These are phyloP conservation scores for Arthrobotrys iridis DNA, from an alignment of 2,329 filamentous ascomycete species.

Conservation along the genomic window DNA sequence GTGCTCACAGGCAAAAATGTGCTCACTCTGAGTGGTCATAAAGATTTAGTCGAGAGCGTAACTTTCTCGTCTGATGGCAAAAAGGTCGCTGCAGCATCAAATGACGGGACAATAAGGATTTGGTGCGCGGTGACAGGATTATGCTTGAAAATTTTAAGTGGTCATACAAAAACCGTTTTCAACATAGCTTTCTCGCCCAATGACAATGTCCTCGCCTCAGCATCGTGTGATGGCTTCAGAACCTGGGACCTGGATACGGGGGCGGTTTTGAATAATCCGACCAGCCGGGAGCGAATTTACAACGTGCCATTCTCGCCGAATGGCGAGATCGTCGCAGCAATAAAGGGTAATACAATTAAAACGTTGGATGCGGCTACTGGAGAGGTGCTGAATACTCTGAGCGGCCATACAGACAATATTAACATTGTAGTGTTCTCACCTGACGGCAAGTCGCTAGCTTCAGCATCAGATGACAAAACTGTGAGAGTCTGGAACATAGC, in stretches of 20 bases:
- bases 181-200: not conserved
- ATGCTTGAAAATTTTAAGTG: too few species aligned
- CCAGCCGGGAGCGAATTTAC: not conserved
- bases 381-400: too few species aligned
- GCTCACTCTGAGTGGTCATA: not conserved
- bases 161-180: too few species aligned
- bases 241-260: not conserved
- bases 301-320: not conserved
- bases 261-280: not conserved
- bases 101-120: too few species aligned
- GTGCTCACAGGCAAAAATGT: too few species aligned
- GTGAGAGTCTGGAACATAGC: slow-evolving; percentile 80
- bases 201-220: too few species aligned
- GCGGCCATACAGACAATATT: slow-evolving; percentile 91
- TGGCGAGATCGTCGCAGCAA: not conserved
- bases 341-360: not conserved
- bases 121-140: too few species aligned
- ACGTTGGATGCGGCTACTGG: not conserved
- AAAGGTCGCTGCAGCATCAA: too few species aligned
- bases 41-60: not conserved
- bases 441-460: slow-evolving; percentile 85
- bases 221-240: not conserved
- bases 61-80: not conserved
- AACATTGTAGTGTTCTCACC: slow-evolving; percentile 92
- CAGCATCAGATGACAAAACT: slow-evolving; percentile 93